Evolutionary conservation across 495 filamentous ascomycete genomes (phyloP).

Genomic region (Choiromyces venosus): DNA sequence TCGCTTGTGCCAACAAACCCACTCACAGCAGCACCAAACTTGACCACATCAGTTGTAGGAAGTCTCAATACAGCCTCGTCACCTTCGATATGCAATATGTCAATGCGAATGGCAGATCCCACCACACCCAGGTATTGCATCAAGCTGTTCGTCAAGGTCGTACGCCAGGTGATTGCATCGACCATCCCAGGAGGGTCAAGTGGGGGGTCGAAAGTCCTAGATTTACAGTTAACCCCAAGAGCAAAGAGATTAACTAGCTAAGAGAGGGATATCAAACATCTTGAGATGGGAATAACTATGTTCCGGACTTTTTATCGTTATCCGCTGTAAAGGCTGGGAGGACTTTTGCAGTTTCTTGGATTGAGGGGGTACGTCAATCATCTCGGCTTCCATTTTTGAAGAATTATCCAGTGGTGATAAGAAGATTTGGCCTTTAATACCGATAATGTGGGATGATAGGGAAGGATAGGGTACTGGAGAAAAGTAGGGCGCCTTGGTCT

Average conservation of each 20-base stretch:
- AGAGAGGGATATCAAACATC: slow-evolving; percentile 29
- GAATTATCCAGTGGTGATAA: neutral
- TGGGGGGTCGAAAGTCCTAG: slow-evolving; percentile 39
- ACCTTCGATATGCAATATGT: slow-evolving; percentile 64
- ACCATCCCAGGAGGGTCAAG: slow-evolving; percentile 43
- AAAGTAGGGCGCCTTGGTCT: neutral
- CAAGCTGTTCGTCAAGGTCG: slow-evolving; percentile 66
- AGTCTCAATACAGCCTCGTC: slow-evolving; percentile 67
- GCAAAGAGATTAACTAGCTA: neutral
- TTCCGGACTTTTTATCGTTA: slow-evolving; percentile 34
- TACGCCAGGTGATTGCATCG: slow-evolving; percentile 68
- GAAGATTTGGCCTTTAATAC: neutral
- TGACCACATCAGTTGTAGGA: slow-evolving; percentile 59
- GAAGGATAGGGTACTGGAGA: neutral
- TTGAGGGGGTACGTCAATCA: neutral
- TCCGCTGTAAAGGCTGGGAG: slow-evolving; percentile 10
- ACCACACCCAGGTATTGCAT: slow-evolving; percentile 73
- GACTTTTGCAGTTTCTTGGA: neutral
- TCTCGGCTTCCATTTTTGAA: neutral
- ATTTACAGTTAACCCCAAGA: slow-evolving; percentile 2
- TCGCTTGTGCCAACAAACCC: slow-evolving; percentile 33
- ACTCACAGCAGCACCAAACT: slow-evolving; percentile 55
- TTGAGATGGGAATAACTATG: slow-evolving; percentile 38
- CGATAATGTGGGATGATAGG: neutral
- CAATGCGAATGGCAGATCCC: slow-evolving; percentile 70